Evolutionary conservation across 2,329 filamentous ascomycete genomes (phyloP).

Genomic region (Sclerotiophoma versabilis): DNA sequence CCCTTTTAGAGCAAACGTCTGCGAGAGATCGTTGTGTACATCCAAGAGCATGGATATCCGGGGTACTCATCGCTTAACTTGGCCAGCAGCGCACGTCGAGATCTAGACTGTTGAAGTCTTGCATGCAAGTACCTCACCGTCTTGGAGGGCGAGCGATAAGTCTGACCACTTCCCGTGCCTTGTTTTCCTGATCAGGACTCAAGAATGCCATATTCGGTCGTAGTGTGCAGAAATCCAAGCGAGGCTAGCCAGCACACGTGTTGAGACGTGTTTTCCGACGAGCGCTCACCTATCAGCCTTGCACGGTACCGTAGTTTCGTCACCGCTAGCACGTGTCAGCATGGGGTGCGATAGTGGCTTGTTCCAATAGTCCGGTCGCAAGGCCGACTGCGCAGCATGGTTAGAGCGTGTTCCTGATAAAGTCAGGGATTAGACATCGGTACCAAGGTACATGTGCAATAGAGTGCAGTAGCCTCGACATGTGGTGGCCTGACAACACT

Average conservation of each 20-base stretch:
- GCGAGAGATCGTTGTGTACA: background rate
- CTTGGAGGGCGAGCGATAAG: background rate
- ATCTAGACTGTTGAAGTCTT: constrained; percentile 3
- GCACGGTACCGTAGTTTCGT: constrained; percentile 5
- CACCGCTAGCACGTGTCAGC: background rate
- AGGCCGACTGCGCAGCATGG: constrained; percentile 7
- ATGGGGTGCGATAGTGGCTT: constrained; percentile 5
- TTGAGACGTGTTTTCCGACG: background rate
- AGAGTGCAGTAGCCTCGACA: background rate
- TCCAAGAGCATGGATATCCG: background rate
- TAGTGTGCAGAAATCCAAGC: background rate
- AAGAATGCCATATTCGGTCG: background rate
- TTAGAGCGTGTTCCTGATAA: background rate
- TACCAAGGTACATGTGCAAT: background rate
- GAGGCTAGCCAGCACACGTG: constrained; percentile 6
- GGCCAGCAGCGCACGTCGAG: background rate
- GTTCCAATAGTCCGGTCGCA: constrained; percentile 14
- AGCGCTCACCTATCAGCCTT: constrained; percentile 10
- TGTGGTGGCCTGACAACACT: background rate
- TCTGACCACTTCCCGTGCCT: background rate
- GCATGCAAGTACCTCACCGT: background rate
- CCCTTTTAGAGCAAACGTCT: background rate
- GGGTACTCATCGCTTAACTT: constrained; percentile 2
- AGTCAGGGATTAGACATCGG: background rate
- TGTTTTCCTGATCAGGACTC: background rate